Evolutionary conservation across 148 eudicot species (phyloP).

Genomic region (Suaeda aralocaspica): DNA sequence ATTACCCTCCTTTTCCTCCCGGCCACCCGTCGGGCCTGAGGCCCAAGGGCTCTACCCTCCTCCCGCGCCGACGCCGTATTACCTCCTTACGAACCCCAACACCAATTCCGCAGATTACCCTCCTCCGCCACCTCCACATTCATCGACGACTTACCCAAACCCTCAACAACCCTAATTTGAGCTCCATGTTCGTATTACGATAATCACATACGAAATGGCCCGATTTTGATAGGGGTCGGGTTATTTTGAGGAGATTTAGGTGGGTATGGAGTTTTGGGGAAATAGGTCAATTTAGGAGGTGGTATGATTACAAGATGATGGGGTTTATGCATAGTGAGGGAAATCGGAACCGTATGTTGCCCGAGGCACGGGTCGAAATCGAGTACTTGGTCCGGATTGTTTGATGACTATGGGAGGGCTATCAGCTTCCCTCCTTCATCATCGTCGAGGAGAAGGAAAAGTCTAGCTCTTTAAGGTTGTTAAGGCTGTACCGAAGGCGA

Average conservation of each 20-base stretch:
- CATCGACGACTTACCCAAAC: not conserved
- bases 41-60: constrained; percentile 43
- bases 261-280: constrained; percentile 30
- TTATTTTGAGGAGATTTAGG: constrained; percentile 31
- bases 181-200: constrained; percentile 24
- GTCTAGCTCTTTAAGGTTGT: constrained; percentile 51
- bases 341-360: constrained; percentile 74
- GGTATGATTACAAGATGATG: constrained; percentile 42
- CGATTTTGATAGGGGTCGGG: constrained; percentile 36
- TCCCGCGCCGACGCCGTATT: constrained; percentile 23
- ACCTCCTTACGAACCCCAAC: constrained; percentile 44
- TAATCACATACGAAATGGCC: constrained; percentile 20
- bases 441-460: constrained; percentile 26
- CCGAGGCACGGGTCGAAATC: constrained; percentile 57
- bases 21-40: too few relatives aligned
- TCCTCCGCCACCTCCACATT: not conserved
- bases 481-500: constrained; percentile 77
- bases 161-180: constrained; percentile 38
- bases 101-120: constrained; percentile 12
- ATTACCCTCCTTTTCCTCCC: constrained; percentile 42
- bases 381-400: constrained; percentile 52
- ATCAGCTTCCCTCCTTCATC: constrained; percentile 34
- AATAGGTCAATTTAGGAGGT: constrained; percentile 35
- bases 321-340: constrained; percentile 69
- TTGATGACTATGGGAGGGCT: constrained; percentile 92